These are phyloP conservation scores for Ceratocystis harringtonii DNA, from an alignment of 2,329 filamentous ascomycete genomes.

Conservation along the genomic window DNA sequence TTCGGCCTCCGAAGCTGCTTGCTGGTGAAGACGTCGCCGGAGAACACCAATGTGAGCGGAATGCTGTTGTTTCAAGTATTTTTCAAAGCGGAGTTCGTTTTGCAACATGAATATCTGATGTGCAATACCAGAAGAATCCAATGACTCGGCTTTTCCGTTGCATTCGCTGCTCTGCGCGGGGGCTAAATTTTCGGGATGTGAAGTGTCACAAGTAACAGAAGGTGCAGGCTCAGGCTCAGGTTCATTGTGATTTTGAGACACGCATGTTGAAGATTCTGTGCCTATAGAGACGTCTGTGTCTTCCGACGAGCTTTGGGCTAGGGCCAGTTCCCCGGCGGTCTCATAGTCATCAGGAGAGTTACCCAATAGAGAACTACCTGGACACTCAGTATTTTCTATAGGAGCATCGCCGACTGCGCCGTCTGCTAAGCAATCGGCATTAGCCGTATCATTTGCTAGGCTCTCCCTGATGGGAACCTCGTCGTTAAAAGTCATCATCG, in stretches of 20 bases:
- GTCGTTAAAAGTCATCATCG: not conserved
- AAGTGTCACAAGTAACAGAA: not conserved
- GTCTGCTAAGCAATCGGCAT: not conserved
- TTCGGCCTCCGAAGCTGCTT: conserved; percentile 66
- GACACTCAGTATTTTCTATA: not conserved
- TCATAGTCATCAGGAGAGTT: not conserved
- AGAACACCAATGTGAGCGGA: conserved; percentile 67
- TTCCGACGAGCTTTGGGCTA: not conserved
- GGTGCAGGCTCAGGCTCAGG: not conserved
- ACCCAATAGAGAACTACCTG: not conserved
- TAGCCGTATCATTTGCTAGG: not conserved
- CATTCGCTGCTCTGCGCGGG: not conserved
- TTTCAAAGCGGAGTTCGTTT: conserved; percentile 71
- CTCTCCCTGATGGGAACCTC: not conserved
- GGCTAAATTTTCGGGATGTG: not conserved
- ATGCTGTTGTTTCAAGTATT: conserved; percentile 72
- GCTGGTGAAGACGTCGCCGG: conserved; percentile 56
- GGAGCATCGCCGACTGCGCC: not conserved
- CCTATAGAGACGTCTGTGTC: not conserved
- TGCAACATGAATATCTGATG: conserved; percentile 60
- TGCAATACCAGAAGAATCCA: conserved; percentile 32
- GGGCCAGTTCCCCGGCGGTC: conserved; percentile 22
- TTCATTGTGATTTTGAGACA: not conserved
- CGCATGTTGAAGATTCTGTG: not conserved
- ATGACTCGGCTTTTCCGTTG: too few species aligned